These are phyloP conservation scores for Mayamaea pseudoterrestris DNA, from an alignment of 108 stramenopile genomes.

Conservation along the genomic window DNA sequence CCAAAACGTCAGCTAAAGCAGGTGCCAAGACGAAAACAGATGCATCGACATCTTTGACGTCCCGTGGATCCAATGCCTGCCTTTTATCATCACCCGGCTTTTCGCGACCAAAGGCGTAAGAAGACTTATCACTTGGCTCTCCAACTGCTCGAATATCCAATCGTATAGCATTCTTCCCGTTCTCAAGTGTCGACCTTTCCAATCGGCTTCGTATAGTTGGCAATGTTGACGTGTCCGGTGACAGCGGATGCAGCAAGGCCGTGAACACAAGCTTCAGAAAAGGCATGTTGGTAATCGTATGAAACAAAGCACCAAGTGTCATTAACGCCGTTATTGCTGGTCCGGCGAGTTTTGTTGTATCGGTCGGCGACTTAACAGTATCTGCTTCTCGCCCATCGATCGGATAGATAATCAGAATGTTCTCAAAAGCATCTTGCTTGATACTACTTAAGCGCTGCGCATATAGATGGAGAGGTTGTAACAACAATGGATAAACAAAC, in stretches of 20 bases:
- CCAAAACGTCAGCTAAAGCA: constrained; percentile 50
- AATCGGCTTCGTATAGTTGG: constrained; percentile 39
- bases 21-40: constrained; percentile 69
- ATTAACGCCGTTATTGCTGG: constrained; percentile 69
- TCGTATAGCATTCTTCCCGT: constrained; percentile 22
- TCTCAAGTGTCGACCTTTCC: constrained; percentile 22
- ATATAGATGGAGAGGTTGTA: constrained; percentile 67
- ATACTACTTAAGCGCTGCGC: too few relatives aligned
- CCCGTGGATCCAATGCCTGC: constrained; percentile 1
- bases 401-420: neutral
- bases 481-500: constrained; percentile 72
- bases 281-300: constrained; percentile 49
- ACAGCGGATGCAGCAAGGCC: constrained; percentile 67
- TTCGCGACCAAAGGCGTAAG: constrained; percentile 38
- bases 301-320: constrained; percentile 54
- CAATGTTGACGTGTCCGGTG: constrained; percentile 52
- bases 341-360: neutral
- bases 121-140: constrained; percentile 11
- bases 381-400: neutral
- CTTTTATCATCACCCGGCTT: constrained; percentile 24
- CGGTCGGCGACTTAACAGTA: neutral
- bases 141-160: constrained; percentile 20
- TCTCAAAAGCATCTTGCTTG: too few relatives aligned
- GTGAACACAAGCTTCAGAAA: constrained; percentile 50
- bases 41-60: constrained; percentile 11